A percentile compares a stretch with the other conserved stretches of the same genome.
Conservation (phyloP, 2,329 filamentous ascomycete species). For the Trichoderma citrinoviride region DNA sequence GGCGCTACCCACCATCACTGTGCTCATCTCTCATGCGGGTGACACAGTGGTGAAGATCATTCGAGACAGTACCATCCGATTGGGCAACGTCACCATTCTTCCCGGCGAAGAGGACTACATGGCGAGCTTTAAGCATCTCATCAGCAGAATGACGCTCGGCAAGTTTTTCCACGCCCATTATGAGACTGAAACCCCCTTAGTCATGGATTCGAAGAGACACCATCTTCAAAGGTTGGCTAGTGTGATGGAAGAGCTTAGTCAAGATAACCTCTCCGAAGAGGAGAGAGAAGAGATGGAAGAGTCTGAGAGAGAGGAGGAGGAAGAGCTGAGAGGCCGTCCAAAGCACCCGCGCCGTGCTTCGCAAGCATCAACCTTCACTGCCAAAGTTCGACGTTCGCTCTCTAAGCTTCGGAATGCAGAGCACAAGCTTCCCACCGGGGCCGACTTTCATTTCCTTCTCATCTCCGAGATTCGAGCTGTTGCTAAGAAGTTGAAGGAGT, state of each 20-base stretch:
- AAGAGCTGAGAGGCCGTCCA: background rate
- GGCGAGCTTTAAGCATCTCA: slow-evolving; percentile 3
- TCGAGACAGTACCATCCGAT: slow-evolving; percentile 52
- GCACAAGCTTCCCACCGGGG: slow-evolving; percentile 3
- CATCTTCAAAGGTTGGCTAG: background rate
- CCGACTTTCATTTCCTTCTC: slow-evolving; percentile 14
- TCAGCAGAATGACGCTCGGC: slow-evolving; percentile 13
- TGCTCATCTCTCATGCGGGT: slow-evolving; percentile 78
- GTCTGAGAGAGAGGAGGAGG: background rate
- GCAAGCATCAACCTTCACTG: background rate
- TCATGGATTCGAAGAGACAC: background rate
- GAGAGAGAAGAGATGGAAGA: background rate
- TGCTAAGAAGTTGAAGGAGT: background rate
- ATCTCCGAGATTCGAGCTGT: slow-evolving; percentile 17
- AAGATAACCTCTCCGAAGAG: slow-evolving; percentile 5
- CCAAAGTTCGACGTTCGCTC: slow-evolving; percentile 11
- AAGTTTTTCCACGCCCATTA: background rate
- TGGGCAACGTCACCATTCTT: slow-evolving; percentile 60
- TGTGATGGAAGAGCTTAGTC: background rate
- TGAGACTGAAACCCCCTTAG: background rate
- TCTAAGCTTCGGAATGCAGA: slow-evolving; percentile 1
- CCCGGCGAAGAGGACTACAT: slow-evolving; percentile 34
- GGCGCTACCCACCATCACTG: slow-evolving; percentile 82
- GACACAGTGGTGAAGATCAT: slow-evolving; percentile 73
- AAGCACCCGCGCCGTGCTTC: background rate